Evolutionary conservation across 495 filamentous ascomycete species (phyloP).

Genomic region (Penicillium soppii): DNA sequence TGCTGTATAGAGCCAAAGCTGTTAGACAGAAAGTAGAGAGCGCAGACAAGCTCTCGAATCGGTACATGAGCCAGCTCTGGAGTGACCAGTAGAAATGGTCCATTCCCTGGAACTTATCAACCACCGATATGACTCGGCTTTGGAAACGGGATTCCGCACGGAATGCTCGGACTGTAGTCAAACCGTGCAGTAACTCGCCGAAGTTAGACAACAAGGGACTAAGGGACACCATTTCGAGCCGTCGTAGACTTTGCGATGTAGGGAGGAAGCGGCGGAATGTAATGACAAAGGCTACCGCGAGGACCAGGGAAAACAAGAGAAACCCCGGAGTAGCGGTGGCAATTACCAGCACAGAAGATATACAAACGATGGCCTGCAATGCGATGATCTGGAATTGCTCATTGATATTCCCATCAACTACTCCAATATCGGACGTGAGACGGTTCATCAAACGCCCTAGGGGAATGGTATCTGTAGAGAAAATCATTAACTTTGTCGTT

Average conservation of each 20-base stretch:
- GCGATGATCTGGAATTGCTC: slow-evolving; percentile 64
- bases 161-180: slow-evolving; percentile 78
- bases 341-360: slow-evolving; percentile 70
- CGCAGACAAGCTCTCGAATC: slow-evolving; percentile 71
- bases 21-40: slow-evolving; percentile 70
- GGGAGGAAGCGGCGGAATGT: slow-evolving; percentile 75
- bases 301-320: slow-evolving; percentile 62
- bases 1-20: slow-evolving; percentile 64
- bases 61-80: slow-evolving; percentile 77
- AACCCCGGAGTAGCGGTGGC: slow-evolving; percentile 72
- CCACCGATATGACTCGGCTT: slow-evolving; percentile 67
- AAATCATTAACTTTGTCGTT: not conserved
- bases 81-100: slow-evolving; percentile 91
- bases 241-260: slow-evolving; percentile 75
- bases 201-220: slow-evolving; percentile 85
- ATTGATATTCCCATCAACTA: slow-evolving; percentile 76
- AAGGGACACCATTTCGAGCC: slow-evolving; percentile 81
- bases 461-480: slow-evolving; percentile 64
- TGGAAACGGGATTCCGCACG: slow-evolving; percentile 73
- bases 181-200: slow-evolving; percentile 71
- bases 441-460: slow-evolving; percentile 85
- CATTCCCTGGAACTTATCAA: slow-evolving; percentile 85
- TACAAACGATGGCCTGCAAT: slow-evolving; percentile 64
- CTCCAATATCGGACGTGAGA: slow-evolving; percentile 80
- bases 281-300: slow-evolving; percentile 61